Evolutionary conservation across 2,329 filamentous ascomycete species (phyloP).

Genomic region (Claviceps sp.): DNA sequence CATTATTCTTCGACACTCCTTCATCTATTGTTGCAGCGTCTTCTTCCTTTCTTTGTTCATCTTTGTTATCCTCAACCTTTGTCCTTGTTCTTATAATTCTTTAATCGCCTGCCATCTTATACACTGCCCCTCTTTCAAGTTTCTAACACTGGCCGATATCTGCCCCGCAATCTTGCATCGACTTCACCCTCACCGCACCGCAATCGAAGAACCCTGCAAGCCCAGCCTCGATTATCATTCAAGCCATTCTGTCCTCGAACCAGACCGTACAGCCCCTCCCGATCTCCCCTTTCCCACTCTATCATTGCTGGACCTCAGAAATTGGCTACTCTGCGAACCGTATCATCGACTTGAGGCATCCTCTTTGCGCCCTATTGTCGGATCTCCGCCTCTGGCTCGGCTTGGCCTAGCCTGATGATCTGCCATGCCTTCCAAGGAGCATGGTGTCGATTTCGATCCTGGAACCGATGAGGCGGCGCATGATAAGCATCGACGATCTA

Average conservation of each 20-base stretch:
- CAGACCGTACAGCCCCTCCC: too few species aligned
- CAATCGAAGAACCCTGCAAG: background rate
- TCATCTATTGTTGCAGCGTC: background rate
- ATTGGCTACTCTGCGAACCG: background rate
- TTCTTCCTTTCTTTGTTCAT: background rate
- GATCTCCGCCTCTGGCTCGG: background rate
- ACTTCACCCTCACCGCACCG: background rate
- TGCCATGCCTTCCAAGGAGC: constrained; percentile 28
- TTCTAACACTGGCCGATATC: background rate
- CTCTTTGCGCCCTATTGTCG: background rate
- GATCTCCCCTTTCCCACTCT: background rate
- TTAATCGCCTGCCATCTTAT: background rate
- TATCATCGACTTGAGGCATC: background rate
- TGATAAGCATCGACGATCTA: constrained; percentile 27
- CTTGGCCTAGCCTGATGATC: constrained; percentile 14
- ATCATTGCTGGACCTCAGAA: background rate
- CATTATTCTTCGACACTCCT: background rate
- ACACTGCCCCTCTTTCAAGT: background rate
- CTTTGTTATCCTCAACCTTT: background rate
- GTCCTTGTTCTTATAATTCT: background rate
- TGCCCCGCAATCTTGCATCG: constrained; percentile 1
- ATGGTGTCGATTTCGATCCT: constrained; percentile 24
- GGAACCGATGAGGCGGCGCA: constrained; percentile 23
- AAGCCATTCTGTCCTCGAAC: constrained; percentile 2
- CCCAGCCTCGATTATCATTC: background rate